phyloP scores from a whole-genome alignment of 331 rosid genomes.

The Erythrophleum ivorense region DNA sequence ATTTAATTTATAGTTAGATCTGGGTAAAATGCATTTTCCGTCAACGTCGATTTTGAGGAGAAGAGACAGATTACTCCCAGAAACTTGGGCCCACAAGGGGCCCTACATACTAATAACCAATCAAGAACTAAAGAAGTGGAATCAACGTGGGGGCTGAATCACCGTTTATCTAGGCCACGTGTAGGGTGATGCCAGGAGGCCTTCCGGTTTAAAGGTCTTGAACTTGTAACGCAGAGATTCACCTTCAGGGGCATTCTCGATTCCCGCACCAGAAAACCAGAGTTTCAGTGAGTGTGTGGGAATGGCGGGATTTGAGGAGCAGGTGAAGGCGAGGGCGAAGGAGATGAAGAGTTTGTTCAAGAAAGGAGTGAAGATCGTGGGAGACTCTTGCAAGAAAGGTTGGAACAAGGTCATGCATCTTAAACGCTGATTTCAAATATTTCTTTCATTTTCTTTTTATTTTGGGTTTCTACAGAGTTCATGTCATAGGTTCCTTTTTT shows the following conservation, averaged over 20 bases:
- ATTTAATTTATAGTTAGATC: no score
- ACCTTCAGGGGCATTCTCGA: background rate
- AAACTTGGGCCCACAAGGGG: constrained; percentile 24
- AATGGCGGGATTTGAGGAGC: constrained; percentile 69
- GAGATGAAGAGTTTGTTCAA: constrained; percentile 55
- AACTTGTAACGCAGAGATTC: background rate
- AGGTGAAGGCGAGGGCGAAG: constrained; percentile 63
- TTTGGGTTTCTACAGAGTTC: background rate
- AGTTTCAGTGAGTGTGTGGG: background rate
- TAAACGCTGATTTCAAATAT: constrained; percentile 39
- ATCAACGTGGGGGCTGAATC: constrained; percentile 36
- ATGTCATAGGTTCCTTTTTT: constrained; percentile 1
- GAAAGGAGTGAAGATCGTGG: constrained; percentile 71
- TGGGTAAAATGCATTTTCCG: no score
- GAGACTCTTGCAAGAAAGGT: constrained; percentile 77
- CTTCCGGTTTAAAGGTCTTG: background rate
- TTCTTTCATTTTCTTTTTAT: background rate
- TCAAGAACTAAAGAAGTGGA: background rate
- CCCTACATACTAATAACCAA: background rate
- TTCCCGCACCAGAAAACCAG: background rate
- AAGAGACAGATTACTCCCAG: no score
- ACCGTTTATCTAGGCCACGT: constrained; percentile 49
- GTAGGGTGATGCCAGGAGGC: constrained; percentile 32
- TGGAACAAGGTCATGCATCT: constrained; percentile 71
- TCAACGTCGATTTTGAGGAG: no score